phyloP scores from a whole-genome alignment of 306 rosid species.

The Oemleria cerasiformis region DNA sequence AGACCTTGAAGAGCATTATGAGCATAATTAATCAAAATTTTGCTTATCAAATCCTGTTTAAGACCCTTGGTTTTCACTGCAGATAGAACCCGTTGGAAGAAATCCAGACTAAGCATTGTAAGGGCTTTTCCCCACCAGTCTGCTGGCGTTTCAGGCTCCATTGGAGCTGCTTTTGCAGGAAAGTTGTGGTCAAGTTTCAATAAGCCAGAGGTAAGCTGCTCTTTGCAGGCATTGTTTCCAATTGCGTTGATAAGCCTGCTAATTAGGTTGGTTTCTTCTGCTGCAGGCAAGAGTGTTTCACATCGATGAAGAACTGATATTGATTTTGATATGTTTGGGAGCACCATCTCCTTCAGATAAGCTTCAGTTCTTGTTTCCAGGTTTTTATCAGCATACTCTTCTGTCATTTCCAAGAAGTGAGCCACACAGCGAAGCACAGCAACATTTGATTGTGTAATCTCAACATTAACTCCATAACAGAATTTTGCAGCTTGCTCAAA shows the following conservation, averaged over 20 bases:
- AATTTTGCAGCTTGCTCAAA: conserved; percentile 90
- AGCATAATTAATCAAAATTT: conserved; percentile 79
- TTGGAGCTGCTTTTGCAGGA: conserved; percentile 44
- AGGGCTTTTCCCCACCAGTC: conserved; percentile 98
- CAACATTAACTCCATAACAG: conserved; percentile 76
- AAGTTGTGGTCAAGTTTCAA: conserved; percentile 77
- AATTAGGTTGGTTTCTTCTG: conserved; percentile 78
- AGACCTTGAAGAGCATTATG: conserved; percentile 83
- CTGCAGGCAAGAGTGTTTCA: conserved; percentile 63
- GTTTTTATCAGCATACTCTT: conserved; percentile 74
- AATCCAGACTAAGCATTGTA: conserved; percentile 60
- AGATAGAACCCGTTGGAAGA: conserved; percentile 75
- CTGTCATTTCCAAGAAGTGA: conserved; percentile 85
- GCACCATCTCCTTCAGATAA: conserved; percentile 62
- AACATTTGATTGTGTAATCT: conserved; percentile 68
- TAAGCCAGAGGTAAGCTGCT: conserved; percentile 85
- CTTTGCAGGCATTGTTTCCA: conserved; percentile 87
- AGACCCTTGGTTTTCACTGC: conserved; percentile 88
- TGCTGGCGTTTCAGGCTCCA: conserved; percentile 82
- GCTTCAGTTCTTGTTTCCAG: conserved; percentile 63
- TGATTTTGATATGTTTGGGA: conserved; percentile 61
- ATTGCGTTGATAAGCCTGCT: conserved; percentile 75
- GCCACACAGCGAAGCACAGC: conserved; percentile 76
- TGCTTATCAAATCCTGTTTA: conserved; percentile 88
- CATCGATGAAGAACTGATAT: conserved; percentile 90